These are phyloP conservation scores for Albugo candida DNA, from an alignment of 352 stramenopile species.

Conservation along the genomic window DNA sequence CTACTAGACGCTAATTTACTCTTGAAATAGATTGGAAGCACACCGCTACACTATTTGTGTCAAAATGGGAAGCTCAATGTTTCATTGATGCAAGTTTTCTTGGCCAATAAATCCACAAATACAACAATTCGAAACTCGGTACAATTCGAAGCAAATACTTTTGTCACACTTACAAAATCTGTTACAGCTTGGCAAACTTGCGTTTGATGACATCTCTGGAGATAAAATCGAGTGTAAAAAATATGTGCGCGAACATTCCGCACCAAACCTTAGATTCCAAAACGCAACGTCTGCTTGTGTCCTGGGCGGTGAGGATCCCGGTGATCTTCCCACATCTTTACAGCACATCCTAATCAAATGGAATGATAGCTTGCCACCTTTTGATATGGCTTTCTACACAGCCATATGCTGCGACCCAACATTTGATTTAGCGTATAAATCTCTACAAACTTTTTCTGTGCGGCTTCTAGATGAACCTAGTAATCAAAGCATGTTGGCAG, in stretches of 20 bases:
- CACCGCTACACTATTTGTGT: no score
- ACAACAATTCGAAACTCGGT: no score
- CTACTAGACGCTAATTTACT: no score
- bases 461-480: slow-evolving; percentile 17
- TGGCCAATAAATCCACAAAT: no score
- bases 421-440: slow-evolving; percentile 34
- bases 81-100: no score
- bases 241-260: slow-evolving; percentile 29
- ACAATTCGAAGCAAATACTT: no score
- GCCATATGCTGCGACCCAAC: slow-evolving; percentile 52
- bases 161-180: no score
- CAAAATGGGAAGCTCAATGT: no score
- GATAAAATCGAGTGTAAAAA: slow-evolving; percentile 37
- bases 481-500: slow-evolving; percentile 14
- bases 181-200: slow-evolving; percentile 31
- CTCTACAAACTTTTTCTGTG: slow-evolving; percentile 37
- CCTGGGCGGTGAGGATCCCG: slow-evolving; percentile 43
- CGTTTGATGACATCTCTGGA: slow-evolving; percentile 34
- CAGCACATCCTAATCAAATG: slow-evolving; percentile 22
- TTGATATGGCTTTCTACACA: slow-evolving; percentile 58
- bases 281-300: slow-evolving; percentile 4
- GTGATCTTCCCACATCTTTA: slow-evolving; percentile 26
- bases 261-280: slow-evolving; percentile 15
- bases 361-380: slow-evolving; percentile 55
- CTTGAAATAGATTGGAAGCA: no score